Evolutionary conservation across 176 grass and related monocot species (phyloP), one percentile per base, ranked within the genome.

Genomic region (Thinopyrum elongatum): DNA sequence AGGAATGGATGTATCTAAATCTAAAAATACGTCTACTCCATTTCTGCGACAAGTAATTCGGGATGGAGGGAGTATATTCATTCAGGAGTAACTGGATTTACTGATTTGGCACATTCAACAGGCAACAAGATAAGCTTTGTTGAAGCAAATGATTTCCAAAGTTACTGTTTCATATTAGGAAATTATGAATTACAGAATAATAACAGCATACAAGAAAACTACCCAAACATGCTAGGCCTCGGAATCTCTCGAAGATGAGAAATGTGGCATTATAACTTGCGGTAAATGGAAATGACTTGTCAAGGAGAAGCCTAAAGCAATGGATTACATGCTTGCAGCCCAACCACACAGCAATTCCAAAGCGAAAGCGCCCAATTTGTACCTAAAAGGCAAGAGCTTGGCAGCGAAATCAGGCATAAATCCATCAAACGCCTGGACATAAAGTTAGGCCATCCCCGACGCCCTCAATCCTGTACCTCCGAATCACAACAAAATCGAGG

Each of bases 81-180:
- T 55, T 55, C 51, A 55, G 51, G 17, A 8, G 17, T 26, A 87
- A 66, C 55, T 75, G 16, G 15, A 30, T 49, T 30, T 75, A 11
- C 26, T 0, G 16, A 27, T 81, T 77, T 10, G 23, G 30, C 28
- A 28, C 34, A 58, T 59, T 63, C 21, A 88, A 63, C 13, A 75
- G 73, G 81, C 21, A 31, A 73, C 58, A 79, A 47, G 11, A 80
- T 87, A 59, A 17, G 31, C 34, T 30, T 23, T 0, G 47, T 78
- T 26, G 44, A 87, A 65, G 25, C 26, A 90, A 86, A 86, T 47
- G 23, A 22, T 12, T 80, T 38, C 22, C 12, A 53, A 26, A 80
- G 60, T 75, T 22, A 68, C 19, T 10, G 2, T 10, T 23, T 57
- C 53, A 49, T 70, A 74, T 38, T 80, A 21, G 27, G 29, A 44